Evolutionary conservation across 371 early-diverging fungal genomes (phyloP).

Genomic region (Blakeslea trispora): DNA sequence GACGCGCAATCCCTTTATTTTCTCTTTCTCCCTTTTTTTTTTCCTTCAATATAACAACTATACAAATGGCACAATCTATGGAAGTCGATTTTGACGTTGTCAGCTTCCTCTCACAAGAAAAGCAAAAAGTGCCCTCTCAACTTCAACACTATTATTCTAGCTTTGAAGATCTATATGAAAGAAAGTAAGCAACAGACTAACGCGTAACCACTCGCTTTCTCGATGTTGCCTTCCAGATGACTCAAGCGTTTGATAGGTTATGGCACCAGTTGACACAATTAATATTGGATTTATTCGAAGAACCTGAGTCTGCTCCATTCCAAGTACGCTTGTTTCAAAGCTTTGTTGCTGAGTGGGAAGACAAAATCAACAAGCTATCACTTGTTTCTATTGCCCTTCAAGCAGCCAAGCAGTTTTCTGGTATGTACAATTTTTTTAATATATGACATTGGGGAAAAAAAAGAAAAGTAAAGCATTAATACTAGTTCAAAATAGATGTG

Average conservation of each 20-base stretch:
- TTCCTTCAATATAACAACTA: neutral
- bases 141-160: constrained; percentile 73
- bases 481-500: constrained; percentile 43
- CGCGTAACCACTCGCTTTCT: neutral
- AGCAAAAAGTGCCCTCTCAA: constrained; percentile 66
- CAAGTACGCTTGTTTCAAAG: constrained; percentile 83
- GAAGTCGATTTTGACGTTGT: constrained; percentile 84
- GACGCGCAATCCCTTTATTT: constrained; percentile 19
- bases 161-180: constrained; percentile 91
- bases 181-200: constrained; percentile 70
- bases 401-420: constrained; percentile 76
- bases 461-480: neutral
- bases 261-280: constrained; percentile 96
- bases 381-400: constrained; percentile 80
- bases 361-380: constrained; percentile 91
- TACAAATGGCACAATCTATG: constrained; percentile 63
- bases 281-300: constrained; percentile 74
- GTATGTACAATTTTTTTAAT: constrained; percentile 54
- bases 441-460: too few species aligned
- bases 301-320: constrained; percentile 77
- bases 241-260: constrained; percentile 62
- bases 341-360: constrained; percentile 92
- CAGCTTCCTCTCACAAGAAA: constrained; percentile 69
- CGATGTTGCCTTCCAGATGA: neutral
- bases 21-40: constrained; percentile 5